Percentiles rank a stretch among this genome's conserved stretches.
These are phyloP conservation scores for Rhodotorula paludigena DNA, from an alignment of 768 basidiomycete genomes.

Conservation along the genomic window DNA sequence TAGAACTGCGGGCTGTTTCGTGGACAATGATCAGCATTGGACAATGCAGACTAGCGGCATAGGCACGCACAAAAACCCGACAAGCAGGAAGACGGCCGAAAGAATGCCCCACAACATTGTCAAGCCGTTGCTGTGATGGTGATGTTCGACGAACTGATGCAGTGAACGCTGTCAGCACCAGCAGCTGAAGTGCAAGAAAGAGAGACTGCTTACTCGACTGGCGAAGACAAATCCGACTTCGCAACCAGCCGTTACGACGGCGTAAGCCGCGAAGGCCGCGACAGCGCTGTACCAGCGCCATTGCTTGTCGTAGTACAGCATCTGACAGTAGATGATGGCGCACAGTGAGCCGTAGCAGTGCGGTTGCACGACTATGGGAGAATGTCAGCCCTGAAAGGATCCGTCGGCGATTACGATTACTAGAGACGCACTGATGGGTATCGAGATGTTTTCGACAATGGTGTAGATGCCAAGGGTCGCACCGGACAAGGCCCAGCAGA, in stretches of 20 bases:
- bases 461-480: slow-evolving; percentile 20
- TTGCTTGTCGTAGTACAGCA: slow-evolving; percentile 30
- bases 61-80: slow-evolving; percentile 24
- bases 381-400: not conserved
- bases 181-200: not conserved
- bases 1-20: slow-evolving; percentile 20
- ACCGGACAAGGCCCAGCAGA: slow-evolving; percentile 10
- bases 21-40: not conserved
- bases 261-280: slow-evolving; percentile 17
- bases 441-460: slow-evolving; percentile 22
- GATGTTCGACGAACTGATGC: slow-evolving; percentile 15
- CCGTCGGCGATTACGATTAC: too few relatives aligned
- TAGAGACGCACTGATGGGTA: slow-evolving; percentile 31
- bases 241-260: slow-evolving; percentile 14
- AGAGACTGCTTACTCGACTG: not conserved
- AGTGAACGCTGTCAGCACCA: not conserved
- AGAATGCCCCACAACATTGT: slow-evolving; percentile 25
- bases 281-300: not conserved
- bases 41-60: too few relatives aligned
- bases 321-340: slow-evolving; percentile 26
- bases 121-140: slow-evolving; percentile 1
- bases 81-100: slow-evolving; percentile 13
- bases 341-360: slow-evolving; percentile 27
- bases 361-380: slow-evolving; percentile 24
- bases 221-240: slow-evolving; percentile 30